A percentile compares a stretch with the other conserved stretches of the same genome.
Evolutionary conservation across 2,329 filamentous ascomycete species (phyloP).

Genomic region (Aaosphaeria pasadenensis): DNA sequence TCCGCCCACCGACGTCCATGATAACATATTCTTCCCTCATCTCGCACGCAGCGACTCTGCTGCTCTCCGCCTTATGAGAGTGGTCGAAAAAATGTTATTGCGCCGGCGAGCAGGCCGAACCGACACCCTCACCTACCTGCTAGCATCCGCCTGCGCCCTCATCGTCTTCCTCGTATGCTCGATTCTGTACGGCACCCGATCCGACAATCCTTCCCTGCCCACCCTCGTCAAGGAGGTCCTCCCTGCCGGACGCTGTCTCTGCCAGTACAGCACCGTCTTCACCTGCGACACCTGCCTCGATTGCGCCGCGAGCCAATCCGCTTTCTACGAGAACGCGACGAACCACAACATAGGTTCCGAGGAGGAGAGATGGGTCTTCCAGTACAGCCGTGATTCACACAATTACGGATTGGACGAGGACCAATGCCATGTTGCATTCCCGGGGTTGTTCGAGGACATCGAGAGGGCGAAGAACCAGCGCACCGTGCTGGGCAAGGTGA

Average conservation of each 20-base stretch:
- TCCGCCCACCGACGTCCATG: no score
- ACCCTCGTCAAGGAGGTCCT: slow-evolving; percentile 28
- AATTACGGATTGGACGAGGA: slow-evolving; percentile 29
- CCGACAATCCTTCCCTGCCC: slow-evolving; percentile 25
- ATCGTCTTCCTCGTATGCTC: slow-evolving; percentile 29
- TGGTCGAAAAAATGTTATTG: slow-evolving; percentile 15
- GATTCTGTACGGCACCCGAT: slow-evolving; percentile 32
- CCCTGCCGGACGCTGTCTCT: slow-evolving; percentile 30
- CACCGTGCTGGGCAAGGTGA: not conserved
- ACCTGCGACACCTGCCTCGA: slow-evolving; percentile 30
- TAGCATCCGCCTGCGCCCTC: slow-evolving; percentile 23
- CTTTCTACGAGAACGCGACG: slow-evolving; percentile 14
- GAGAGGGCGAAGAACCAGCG: not conserved
- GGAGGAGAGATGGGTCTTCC: slow-evolving; percentile 25
- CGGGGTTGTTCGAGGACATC: not conserved
- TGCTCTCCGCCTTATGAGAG: no score
- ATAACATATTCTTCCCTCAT: no score
- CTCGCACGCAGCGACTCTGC: no score
- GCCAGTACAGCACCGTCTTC: slow-evolving; percentile 30
- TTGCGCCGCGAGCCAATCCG: slow-evolving; percentile 23
- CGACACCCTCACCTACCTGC: slow-evolving; percentile 26
- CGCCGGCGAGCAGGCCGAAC: slow-evolving; percentile 22
- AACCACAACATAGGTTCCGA: slow-evolving; percentile 4
- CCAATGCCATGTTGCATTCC: not conserved
- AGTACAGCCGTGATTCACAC: slow-evolving; percentile 23